Conservation (phyloP, 2,329 filamentous ascomycete species). For the Ophiostoma ulmi region DNA sequence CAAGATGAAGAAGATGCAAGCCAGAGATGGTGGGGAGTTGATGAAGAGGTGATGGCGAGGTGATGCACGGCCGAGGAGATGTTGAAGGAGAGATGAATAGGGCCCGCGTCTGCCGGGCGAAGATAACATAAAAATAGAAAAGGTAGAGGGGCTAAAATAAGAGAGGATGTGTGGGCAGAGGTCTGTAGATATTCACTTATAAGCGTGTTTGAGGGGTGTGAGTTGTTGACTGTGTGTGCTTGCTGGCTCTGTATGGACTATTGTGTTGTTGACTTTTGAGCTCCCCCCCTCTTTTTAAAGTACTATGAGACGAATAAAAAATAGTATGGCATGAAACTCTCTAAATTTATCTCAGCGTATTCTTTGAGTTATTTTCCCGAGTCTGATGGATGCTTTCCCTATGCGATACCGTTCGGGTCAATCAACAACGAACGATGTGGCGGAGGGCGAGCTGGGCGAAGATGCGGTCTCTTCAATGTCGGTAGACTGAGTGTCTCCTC, state of each 20-base stretch:
- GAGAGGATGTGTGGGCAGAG: neutral
- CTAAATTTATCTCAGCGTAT: neutral
- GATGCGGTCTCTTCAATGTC: neutral
- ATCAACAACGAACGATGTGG: neutral
- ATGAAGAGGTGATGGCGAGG: neutral
- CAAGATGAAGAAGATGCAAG: neutral
- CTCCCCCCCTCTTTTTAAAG: neutral
- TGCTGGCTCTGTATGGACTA: neutral
- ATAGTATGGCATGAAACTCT: neutral
- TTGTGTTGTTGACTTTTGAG: neutral
- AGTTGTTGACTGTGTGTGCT: constrained; percentile 12
- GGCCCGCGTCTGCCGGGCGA: neutral
- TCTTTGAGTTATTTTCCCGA: neutral
- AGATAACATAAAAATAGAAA: neutral
- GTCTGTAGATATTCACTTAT: constrained; percentile 14
- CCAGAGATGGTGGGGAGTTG: neutral
- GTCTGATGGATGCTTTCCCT: neutral
- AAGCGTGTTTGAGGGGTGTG: constrained; percentile 12
- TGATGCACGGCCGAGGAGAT: neutral
- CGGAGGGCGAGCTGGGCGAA: neutral
- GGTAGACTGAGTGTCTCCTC: neutral
- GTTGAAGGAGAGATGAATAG: neutral
- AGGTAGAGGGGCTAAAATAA: neutral
- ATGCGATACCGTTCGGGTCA: neutral
- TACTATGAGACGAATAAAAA: neutral